Evolutionary conservation across 2,329 filamentous ascomycete genomes (phyloP).

Genomic region (Pseudogymnoascus verrucosus): DNA sequence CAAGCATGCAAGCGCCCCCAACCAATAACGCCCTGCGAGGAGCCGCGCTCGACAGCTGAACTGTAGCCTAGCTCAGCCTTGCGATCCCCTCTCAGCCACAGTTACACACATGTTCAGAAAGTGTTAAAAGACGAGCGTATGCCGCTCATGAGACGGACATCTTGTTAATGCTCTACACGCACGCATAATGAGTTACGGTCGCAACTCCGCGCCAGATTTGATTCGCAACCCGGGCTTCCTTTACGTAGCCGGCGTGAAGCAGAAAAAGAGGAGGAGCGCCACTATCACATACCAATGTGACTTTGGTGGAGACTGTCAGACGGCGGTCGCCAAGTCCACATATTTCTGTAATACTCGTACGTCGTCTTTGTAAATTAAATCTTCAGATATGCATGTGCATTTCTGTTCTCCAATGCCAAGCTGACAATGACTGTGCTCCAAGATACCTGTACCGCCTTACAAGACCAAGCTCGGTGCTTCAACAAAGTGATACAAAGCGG

Average conservation of each 20-base stretch:
- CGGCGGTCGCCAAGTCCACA: background rate
- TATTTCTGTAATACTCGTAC: background rate
- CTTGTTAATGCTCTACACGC: background rate
- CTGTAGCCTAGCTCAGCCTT: background rate
- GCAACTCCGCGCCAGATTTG: background rate
- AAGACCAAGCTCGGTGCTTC: background rate
- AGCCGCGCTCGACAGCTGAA: background rate
- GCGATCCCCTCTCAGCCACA: background rate
- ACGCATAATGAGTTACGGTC: background rate
- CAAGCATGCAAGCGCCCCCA: background rate
- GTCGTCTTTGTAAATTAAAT: background rate
- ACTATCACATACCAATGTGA: background rate
- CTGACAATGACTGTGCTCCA: background rate
- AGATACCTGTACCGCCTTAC: background rate
- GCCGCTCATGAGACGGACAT: background rate
- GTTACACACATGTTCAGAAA: background rate
- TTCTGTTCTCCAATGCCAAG: background rate
- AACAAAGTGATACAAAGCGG: slow-evolving; percentile 1
- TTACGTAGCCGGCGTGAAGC: background rate
- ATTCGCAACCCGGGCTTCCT: background rate
- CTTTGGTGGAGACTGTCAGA: background rate
- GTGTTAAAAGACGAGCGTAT: background rate
- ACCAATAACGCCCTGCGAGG: slow-evolving; percentile 1
- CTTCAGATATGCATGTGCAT: background rate
- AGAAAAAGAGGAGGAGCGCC: background rate